Evolutionary conservation across 2,329 filamentous ascomycete species (phyloP).

Genomic region (Mycosphaerella arachidis): DNA sequence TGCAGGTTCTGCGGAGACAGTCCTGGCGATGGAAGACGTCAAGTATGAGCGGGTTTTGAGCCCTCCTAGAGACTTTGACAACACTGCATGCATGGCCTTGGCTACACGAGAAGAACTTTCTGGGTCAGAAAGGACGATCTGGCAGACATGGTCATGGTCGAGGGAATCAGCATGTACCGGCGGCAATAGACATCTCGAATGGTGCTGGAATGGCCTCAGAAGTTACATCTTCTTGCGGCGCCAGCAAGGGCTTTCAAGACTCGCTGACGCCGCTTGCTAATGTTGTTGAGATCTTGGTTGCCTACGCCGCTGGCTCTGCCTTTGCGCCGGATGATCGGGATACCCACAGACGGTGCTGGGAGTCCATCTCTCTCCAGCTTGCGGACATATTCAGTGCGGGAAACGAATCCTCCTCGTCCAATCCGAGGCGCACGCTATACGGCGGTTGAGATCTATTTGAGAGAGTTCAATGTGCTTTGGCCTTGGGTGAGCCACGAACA

Average conservation of each 20-base stretch:
- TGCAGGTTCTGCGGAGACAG: background rate
- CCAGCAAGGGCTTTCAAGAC: background rate
- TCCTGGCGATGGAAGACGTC: background rate
- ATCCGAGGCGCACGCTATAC: slow-evolving; percentile 7
- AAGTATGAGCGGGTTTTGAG: background rate
- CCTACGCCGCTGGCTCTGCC: slow-evolving; percentile 14
- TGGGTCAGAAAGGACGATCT: background rate
- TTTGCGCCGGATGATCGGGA: slow-evolving; percentile 8
- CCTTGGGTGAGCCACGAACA: slow-evolving; percentile 11
- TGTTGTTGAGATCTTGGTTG: slow-evolving; percentile 11
- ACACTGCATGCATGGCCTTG: slow-evolving; percentile 9
- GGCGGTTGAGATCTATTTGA: slow-evolving; percentile 12
- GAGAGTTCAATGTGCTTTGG: slow-evolving; percentile 15
- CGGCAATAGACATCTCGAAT: background rate
- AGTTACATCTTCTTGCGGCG: background rate
- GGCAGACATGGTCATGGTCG: background rate
- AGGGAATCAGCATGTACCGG: background rate
- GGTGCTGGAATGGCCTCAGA: background rate
- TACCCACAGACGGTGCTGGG: slow-evolving; percentile 11
- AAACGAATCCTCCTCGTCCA: background rate
- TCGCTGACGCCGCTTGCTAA: slow-evolving; percentile 1
- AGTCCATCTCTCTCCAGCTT: slow-evolving; percentile 13
- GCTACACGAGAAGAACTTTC: slow-evolving; percentile 13
- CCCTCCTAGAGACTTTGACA: slow-evolving; percentile 1
- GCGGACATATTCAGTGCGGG: slow-evolving; percentile 8